Evolutionary conservation across 2,329 filamentous ascomycete species (phyloP).

Genomic region (Alternaria angustiovoidea): DNA sequence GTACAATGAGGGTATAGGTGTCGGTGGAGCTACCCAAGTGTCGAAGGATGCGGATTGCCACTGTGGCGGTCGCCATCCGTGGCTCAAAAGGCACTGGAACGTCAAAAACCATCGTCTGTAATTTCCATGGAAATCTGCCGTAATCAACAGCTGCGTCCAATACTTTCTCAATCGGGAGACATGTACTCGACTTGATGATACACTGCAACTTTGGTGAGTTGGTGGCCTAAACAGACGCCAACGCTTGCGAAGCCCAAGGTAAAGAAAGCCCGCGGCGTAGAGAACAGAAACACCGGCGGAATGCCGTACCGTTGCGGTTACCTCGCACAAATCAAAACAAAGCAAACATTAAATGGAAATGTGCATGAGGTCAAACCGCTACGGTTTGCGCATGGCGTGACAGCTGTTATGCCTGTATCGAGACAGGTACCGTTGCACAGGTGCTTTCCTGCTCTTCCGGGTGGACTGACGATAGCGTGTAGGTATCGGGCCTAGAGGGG

Average conservation of each 20-base stretch:
- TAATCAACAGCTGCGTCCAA: conserved; percentile 13
- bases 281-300: background rate
- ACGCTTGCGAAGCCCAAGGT: background rate
- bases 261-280: background rate
- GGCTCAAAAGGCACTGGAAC: conserved; percentile 13
- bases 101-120: conserved; percentile 6
- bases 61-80: conserved; percentile 7
- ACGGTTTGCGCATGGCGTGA: background rate
- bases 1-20: conserved; percentile 3
- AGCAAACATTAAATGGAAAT: background rate
- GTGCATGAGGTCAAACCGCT: background rate
- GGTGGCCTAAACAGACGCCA: background rate
- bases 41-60: conserved; percentile 14
- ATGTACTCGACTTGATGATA: background rate
- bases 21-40: conserved; percentile 5
- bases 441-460: conserved; percentile 2
- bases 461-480: conserved; percentile 3
- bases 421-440: background rate
- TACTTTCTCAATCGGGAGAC: conserved; percentile 16
- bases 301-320: background rate
- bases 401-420: background rate
- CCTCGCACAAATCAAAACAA: background rate
- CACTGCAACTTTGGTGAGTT: background rate
- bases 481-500: conserved; percentile 2
- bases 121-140: conserved; percentile 17